Evolutionary conservation across 2,329 filamentous ascomycete species (phyloP), one percentile per base, ranked within the genome.

Genomic region (Beauveria australis): DNA sequence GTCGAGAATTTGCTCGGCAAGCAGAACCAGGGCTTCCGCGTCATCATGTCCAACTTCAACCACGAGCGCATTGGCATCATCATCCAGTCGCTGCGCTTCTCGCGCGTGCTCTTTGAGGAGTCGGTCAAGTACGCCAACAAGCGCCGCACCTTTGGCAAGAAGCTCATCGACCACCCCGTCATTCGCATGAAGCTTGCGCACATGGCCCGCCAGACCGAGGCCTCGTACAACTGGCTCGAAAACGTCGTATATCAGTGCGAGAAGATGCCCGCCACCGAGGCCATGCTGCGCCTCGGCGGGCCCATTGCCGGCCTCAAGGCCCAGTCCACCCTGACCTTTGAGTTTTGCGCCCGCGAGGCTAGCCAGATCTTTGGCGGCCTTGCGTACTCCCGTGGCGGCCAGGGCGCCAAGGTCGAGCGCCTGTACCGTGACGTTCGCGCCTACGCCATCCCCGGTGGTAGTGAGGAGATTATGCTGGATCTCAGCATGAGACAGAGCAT

Each of bases 21-120:
- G 81, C 88, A 96, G 79, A 96, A 99, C 82, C 89, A 96, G 74
- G 94, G 94, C 44, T 99, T 99, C 85, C 91, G 92, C 78, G 92
- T 96, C 72, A 93, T 99, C 81, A 97, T 97, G 93, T 97, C 91
- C 73, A 97, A 97, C 83, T 97, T 97, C 82, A 97, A 97, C 84
- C 94, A 97, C 81, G 94, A 99, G 79, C 91, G 94, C 64, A 92
- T 99, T 68, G 94, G 94, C 64, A 97, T 99, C 76, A 92, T 97
- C 78, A 97, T 97, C 79, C 94, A 99, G 78, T 96, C 88, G 70
- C 75, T 97, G 66, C 92, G 94, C 70, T 97, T 99, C 84, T 88
- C 90, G 48, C 92, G 94, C 66, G 93, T 97, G 66, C 97, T 92
- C 83, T 96, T 91, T 80, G 93, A 97, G 74, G 94, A 99, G 78